Base-by-base conservation (phyloP, 2,329 filamentous ascomycete species). In the Lachnellula willkommii region DNA sequence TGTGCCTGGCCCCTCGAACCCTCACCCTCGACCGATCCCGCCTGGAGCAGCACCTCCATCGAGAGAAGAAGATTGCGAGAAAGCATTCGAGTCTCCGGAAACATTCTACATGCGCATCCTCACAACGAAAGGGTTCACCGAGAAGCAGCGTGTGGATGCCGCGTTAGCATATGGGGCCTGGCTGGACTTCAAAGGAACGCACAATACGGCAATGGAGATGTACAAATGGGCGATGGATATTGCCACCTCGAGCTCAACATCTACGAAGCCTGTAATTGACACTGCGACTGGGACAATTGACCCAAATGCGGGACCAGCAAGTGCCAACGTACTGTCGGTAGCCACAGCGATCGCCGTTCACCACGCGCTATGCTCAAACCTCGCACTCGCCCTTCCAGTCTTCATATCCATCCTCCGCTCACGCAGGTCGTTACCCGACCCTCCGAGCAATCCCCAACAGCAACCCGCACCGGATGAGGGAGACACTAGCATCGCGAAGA, bases 401-500 rank as follows among this genome's bases (percentile, higher is more conserved):
- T 88, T 95, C 66, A 79, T 95, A 42, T 95, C 91, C 28, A 77
- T 95, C 46, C 83, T 97, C 11, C 85, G 89, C 61, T 88, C 90
- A 8, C 84, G 90, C 24, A 84, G 88, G 71, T 85, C 65, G 67
- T 84, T 74, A 47, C 79, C 74, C 53, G 68, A 46, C 66, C 8
- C 65, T 70, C 15, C 71, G 71, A 1, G 59, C 61, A 50, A 57
- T 54, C 39, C 63, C 61, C 4, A 55, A 42, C 54, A 62, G 35
- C 54, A 57, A 5, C 46, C 62, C 26, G 52, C 53, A 20, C 47
- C 49, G 15, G 46, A 57, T 17, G 65, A 57, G 36, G 61, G 52
- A 52, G 59, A 61, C 42, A 60, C 50, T 26, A 54, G 46, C n/a
- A 22, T 68, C 1, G 35, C 65, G 4, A 54, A 59, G 17, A 65